Conservation (phyloP, 2,329 filamentous ascomycete genomes). For the Colletotrichum euphorbiae region DNA sequence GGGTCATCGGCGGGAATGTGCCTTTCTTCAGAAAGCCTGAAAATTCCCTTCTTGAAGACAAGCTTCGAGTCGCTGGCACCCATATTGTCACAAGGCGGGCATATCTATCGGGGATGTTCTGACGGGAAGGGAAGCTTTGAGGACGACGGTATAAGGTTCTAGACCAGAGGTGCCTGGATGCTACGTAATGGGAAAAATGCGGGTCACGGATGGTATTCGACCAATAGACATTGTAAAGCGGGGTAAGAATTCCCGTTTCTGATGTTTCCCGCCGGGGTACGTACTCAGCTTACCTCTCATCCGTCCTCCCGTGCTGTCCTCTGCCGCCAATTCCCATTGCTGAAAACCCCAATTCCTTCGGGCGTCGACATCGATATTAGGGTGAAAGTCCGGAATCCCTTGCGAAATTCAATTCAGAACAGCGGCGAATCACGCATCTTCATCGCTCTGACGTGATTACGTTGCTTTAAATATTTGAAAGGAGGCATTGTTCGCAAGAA, state of each 20-base stretch:
- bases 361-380: not conserved
- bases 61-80: constrained; percentile 99
- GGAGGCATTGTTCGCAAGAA: not conserved
- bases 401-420: too few species aligned
- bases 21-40: constrained; percentile 91
- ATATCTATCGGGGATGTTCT: constrained; percentile 36
- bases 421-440: too few species aligned
- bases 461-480: not conserved
- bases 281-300: not conserved
- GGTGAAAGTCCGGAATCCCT: not conserved
- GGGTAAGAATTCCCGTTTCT: constrained; percentile 22
- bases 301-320: too few species aligned
- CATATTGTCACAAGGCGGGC: constrained; percentile 65
- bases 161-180: constrained; percentile 31
- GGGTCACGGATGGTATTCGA: constrained; percentile 5
- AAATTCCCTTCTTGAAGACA: constrained; percentile 98
- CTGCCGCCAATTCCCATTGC: too few species aligned
- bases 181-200: constrained; percentile 37
- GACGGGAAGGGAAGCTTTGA: constrained; percentile 30
- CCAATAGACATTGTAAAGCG: constrained; percentile 33
- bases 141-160: constrained; percentile 24
- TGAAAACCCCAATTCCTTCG: not conserved
- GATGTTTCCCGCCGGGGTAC: constrained; percentile 13
- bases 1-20: constrained; percentile 88
- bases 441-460: too few species aligned